Conservation (phyloP, 2,329 filamentous ascomycete species). For the Coniochaeta sp. region DNA sequence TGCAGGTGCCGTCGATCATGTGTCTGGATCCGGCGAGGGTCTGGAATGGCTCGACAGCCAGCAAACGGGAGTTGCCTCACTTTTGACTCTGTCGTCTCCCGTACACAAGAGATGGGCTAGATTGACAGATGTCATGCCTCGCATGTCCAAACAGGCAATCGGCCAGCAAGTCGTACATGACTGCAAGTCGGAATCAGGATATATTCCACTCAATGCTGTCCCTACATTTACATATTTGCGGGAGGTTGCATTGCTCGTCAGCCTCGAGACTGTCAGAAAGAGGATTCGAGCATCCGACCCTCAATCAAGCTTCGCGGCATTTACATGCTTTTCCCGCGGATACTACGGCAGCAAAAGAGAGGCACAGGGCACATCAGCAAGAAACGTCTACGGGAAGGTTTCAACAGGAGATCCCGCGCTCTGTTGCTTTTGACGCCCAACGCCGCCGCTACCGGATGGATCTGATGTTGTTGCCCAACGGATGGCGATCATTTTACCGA, state of each 20-base stretch:
- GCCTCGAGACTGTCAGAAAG: neutral
- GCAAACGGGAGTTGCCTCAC: slow-evolving; percentile 1
- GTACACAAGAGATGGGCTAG: neutral
- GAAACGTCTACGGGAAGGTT: too few species aligned
- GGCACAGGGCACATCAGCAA: too few species aligned
- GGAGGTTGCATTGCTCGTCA: neutral
- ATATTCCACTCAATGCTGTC: neutral
- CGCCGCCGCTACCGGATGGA: neutral
- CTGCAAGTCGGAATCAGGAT: neutral
- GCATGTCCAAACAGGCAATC: neutral
- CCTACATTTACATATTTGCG: neutral
- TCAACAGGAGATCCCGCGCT: too few species aligned
- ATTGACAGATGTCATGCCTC: neutral
- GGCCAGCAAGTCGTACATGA: neutral
- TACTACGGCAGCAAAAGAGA: neutral
- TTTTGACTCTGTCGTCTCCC: neutral
- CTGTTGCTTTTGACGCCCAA: neutral
- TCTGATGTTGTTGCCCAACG: neutral
- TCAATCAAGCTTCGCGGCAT: neutral
- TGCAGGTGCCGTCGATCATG: slow-evolving; percentile 16
- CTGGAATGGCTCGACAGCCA: neutral
- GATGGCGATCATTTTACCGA: neutral
- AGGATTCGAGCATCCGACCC: neutral
- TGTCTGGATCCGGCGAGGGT: slow-evolving; percentile 8
- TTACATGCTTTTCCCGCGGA: neutral